Percentiles rank a stretch among this genome's conserved stretches.
Evolutionary conservation across 495 filamentous ascomycete species (phyloP).

Genomic region (Neurospora sp.): DNA sequence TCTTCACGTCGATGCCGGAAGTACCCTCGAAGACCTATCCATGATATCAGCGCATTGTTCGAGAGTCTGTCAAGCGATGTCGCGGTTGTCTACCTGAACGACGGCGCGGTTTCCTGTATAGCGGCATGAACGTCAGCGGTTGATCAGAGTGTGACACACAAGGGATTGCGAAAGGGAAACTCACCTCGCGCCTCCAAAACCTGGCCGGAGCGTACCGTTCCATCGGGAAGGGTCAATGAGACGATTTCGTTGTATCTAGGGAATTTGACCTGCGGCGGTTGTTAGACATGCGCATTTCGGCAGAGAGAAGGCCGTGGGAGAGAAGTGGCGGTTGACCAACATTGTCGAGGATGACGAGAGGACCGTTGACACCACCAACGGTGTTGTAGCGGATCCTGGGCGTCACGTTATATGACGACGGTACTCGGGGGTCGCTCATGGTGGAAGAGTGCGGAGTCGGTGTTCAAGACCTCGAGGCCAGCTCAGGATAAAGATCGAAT

Average conservation of each 20-base stretch:
- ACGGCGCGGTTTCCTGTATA: slow-evolving; percentile 73
- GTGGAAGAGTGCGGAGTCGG: slow-evolving; percentile 2
- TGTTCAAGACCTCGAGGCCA: slow-evolving; percentile 9
- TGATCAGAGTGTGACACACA: not conserved
- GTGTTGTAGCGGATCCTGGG: slow-evolving; percentile 95
- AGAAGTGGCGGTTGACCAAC: slow-evolving; percentile 39
- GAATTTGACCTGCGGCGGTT: slow-evolving; percentile 70
- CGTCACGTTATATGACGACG: slow-evolving; percentile 57
- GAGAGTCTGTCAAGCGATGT: not conserved
- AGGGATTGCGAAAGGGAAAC: slow-evolving; percentile 3
- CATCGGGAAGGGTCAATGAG: slow-evolving; percentile 88
- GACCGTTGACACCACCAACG: slow-evolving; percentile 94
- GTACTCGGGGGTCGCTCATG: slow-evolving; percentile 76
- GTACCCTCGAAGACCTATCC: slow-evolving; percentile 94
- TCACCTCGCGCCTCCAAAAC: slow-evolving; percentile 94
- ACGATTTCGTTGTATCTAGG: slow-evolving; percentile 98
- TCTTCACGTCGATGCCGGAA: slow-evolving; percentile 95
- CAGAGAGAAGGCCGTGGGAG: not conserved
- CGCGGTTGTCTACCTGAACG: slow-evolving; percentile 61
- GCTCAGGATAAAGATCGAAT: slow-evolving; percentile 6
- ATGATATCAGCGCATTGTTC: slow-evolving; percentile 8
- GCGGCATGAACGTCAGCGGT: slow-evolving; percentile 10
- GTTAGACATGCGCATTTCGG: slow-evolving; percentile 19
- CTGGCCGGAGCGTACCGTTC: slow-evolving; percentile 85
- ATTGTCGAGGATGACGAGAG: slow-evolving; percentile 93